These are phyloP conservation scores for Dothistroma pini DNA, from an alignment of 2,329 filamentous ascomycete genomes.

Conservation along the genomic window DNA sequence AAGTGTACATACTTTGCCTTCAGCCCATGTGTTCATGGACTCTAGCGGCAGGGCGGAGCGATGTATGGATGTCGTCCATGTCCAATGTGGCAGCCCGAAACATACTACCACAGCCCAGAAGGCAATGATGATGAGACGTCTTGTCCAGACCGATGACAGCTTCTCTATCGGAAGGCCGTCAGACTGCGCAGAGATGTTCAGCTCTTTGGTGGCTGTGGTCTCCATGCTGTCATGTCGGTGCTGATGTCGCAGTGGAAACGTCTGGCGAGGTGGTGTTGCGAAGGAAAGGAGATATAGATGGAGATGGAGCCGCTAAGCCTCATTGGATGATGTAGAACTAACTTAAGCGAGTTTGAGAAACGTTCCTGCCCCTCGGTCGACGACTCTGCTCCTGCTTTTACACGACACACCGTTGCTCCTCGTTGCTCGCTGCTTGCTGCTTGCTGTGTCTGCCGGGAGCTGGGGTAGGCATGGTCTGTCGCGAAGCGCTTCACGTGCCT, in stretches of 20 bases:
- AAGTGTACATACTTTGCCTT: slow-evolving; percentile 65
- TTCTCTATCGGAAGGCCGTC: slow-evolving; percentile 65
- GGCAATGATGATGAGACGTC: slow-evolving; percentile 72
- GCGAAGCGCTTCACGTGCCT: background rate
- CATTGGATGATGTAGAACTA: too few species aligned
- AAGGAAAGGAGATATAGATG: background rate
- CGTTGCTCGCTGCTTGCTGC: background rate
- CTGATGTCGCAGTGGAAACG: slow-evolving; percentile 6
- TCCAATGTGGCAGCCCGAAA: slow-evolving; percentile 91
- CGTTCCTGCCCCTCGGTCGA: background rate
- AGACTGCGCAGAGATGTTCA: background rate
- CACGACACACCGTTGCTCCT: too few species aligned
- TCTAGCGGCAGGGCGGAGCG: slow-evolving; percentile 77
- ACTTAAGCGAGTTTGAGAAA: too few species aligned
- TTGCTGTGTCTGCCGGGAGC: background rate
- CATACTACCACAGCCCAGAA: slow-evolving; percentile 87
- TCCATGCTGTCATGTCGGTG: slow-evolving; percentile 10
- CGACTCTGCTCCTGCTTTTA: slow-evolving; percentile 5
- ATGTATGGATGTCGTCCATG: slow-evolving; percentile 89
- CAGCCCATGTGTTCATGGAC: slow-evolving; percentile 87
- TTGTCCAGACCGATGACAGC: slow-evolving; percentile 62
- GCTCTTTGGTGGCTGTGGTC: background rate
- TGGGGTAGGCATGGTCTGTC: background rate
- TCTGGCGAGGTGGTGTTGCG: background rate
- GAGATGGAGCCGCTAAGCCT: background rate